These are phyloP conservation scores for Cryptosporidium tyzzeri DNA, from an alignment of 169 alveolate species.

Conservation along the genomic window DNA sequence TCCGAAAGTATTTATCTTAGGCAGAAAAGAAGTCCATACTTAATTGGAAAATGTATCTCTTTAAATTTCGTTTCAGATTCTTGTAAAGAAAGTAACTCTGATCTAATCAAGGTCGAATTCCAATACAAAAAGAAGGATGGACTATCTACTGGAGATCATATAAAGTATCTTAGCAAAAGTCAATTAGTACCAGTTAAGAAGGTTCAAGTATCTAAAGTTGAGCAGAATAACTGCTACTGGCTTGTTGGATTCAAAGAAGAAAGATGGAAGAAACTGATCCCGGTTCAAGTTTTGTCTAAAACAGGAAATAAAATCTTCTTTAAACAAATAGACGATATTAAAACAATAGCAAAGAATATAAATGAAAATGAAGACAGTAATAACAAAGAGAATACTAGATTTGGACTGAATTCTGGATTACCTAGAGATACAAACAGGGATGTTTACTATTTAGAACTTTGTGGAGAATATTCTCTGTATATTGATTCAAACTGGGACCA, in stretches of 20 bases:
- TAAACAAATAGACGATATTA: not conserved
- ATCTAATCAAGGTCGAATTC: not conserved
- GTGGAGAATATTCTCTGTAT: not conserved
- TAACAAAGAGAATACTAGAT: too few relatives aligned
- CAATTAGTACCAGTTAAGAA: not conserved
- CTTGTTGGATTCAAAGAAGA: not conserved
- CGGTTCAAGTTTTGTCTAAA: too few relatives aligned
- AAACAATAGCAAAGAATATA: not conserved
- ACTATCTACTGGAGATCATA: not conserved
- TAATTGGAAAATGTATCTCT: slow-evolving; percentile 66
- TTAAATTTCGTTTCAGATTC: too few relatives aligned
- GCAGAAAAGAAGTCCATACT: slow-evolving; percentile 69
- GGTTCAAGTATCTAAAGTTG: not conserved
- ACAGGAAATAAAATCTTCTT: not conserved
- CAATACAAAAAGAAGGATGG: slow-evolving; percentile 8
- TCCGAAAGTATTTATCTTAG: slow-evolving; percentile 7
- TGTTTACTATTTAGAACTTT: slow-evolving; percentile 9
- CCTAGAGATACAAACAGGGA: not conserved
- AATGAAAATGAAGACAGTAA: not conserved
- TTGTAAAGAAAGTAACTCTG: not conserved
- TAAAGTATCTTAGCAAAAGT: not conserved
- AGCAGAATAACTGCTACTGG: not conserved
- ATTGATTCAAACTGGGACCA: not conserved
- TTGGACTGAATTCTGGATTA: not conserved
- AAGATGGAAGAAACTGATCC: not conserved